phyloP scores from a whole-genome alignment of 2,329 filamentous ascomycete species.

The Apiospora hydei region DNA sequence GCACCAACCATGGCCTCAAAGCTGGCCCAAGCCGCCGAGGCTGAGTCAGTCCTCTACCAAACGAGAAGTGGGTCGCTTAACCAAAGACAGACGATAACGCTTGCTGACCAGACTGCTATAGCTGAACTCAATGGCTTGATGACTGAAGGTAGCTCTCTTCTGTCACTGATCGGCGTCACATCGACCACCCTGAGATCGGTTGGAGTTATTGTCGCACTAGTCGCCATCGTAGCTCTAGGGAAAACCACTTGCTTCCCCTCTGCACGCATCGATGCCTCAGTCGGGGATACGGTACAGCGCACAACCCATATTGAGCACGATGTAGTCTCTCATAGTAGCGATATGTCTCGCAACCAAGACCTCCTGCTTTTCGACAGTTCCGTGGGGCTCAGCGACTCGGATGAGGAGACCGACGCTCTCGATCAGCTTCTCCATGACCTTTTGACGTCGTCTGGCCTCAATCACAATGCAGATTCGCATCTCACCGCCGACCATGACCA shows the following conservation, averaged over 20 bases:
- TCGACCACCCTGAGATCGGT: not conserved
- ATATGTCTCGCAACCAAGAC: not conserved
- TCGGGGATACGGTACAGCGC: not conserved
- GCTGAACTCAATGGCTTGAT: not conserved
- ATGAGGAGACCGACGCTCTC: not conserved
- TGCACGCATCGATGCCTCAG: not conserved
- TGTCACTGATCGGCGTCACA: not conserved
- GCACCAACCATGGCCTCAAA: not conserved
- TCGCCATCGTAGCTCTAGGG: not conserved
- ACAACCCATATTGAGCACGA: not conserved
- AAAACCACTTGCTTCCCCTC: not conserved
- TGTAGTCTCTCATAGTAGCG: not conserved
- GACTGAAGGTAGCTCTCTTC: not conserved
- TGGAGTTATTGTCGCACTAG: not conserved
- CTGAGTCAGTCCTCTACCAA: not conserved
- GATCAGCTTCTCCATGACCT: not conserved
- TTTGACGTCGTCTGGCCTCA: not conserved
- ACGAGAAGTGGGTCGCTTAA: not conserved
- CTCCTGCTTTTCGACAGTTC: not conserved
- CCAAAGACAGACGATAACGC: not conserved
- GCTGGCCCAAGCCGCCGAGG: not conserved
- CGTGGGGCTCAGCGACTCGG: not conserved
- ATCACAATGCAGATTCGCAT: not conserved
- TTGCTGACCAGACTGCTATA: not conserved
- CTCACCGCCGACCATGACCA: not conserved